Conservation (phyloP, 352 stramenopile genomes). For the Hyaloperonospora arabidopsidis region DNA sequence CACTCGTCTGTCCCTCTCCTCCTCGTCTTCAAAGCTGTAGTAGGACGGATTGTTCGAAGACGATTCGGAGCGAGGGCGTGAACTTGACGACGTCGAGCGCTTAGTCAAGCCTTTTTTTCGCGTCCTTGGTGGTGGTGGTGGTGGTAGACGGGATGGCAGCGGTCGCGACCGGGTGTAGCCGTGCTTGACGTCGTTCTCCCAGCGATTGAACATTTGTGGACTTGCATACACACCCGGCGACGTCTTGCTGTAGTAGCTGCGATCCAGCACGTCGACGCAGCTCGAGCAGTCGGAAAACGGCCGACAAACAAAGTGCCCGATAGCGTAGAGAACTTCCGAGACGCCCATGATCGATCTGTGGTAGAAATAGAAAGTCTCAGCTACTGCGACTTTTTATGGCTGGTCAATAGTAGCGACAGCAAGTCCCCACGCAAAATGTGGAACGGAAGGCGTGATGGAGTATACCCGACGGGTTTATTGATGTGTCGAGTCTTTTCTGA, state of each 20-base stretch:
- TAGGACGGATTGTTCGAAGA: constrained; percentile 23
- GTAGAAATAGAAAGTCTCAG: too few relatives aligned
- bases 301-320: constrained; percentile 28
- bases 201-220: constrained; percentile 27
- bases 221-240: constrained; percentile 28
- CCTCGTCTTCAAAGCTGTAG: constrained; percentile 16
- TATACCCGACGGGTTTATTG: too few relatives aligned
- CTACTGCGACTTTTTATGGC: too few relatives aligned
- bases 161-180: constrained; percentile 20
- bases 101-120: constrained; percentile 4
- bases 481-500: too few relatives aligned
- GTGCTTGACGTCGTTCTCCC: constrained; percentile 29
- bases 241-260: constrained; percentile 29
- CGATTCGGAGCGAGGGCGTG: constrained; percentile 10
- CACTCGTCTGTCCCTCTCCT: constrained; percentile 30
- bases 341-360: constrained; percentile 10
- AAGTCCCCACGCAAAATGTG: too few relatives aligned
- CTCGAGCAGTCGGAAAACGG: constrained; percentile 32
- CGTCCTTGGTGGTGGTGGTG: constrained; percentile 9
- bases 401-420: too few relatives aligned
- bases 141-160: constrained; percentile 13
- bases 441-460: too few relatives aligned
- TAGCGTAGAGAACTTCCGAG: constrained; percentile 12
- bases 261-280: constrained; percentile 30
- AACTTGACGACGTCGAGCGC: constrained; percentile 24